Evolutionary conservation across 2,329 filamentous ascomycete species (phyloP), one percentile per base, ranked within the genome.

Genomic region (Arachnopeziza araneosa): DNA sequence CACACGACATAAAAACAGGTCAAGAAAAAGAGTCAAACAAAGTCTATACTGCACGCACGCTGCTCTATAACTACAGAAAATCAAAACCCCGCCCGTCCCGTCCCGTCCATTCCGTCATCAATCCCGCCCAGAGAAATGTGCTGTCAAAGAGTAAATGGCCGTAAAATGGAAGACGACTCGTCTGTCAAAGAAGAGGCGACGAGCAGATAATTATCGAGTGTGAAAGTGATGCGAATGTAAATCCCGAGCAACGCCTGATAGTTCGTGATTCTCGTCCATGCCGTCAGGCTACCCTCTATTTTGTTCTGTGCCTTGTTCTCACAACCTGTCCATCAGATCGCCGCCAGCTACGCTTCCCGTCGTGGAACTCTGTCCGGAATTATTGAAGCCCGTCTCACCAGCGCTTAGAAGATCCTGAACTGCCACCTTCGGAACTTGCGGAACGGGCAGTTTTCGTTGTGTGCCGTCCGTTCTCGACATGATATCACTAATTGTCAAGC

Each of bases 401-500:
- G 85, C 81, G 63, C 88, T 88, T 61, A 96, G 78, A 59, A 97
- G 81, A 69, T 97, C 93, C 68, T 93, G 89, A 5, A 96, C 88
- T 1, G 89, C 89, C 51, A 96, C 89, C 74, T 95, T 95, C 58
- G 91, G 91, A n/a, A 93, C 84, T 75, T 93, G 90, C 6, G 92
- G 92, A 19, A 96, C 90, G 0, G 93, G 93, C 21, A 98, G 80
- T 75, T 98, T 98, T 68, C 93, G 82, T 76, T 95, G 90, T 24
- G 89, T 88, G 48, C 91, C 91, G 65, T 97, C 93, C 1, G 91
- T 84, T 67, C 89, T 88, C 71, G 89, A 91, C 78, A 98, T 95
- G 71, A 98, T 98, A 73, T 98, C 93, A 61, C 87, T 90, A 68
- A 98, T 87, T 49, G 91, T 89, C 60, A 96, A 84, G 50, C 92